Evolutionary conservation across 2,329 filamentous ascomycete genomes (phyloP).

Genomic region (Verticillium klebahnii): DNA sequence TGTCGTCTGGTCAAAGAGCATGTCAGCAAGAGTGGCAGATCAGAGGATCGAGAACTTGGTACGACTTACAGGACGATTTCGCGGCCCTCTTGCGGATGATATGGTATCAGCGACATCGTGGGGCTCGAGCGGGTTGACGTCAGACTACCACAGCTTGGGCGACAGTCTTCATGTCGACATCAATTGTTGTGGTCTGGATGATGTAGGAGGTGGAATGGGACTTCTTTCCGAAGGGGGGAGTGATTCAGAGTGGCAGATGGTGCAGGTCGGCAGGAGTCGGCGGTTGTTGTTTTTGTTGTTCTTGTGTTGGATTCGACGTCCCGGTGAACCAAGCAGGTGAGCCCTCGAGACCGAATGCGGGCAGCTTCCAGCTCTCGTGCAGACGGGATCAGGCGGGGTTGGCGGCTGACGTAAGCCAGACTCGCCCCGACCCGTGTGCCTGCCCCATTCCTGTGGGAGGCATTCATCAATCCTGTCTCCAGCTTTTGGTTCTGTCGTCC

Average conservation of each 20-base stretch:
- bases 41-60: neutral
- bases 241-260: neutral
- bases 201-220: neutral
- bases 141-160: neutral
- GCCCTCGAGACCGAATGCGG: neutral
- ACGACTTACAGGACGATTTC: conserved; percentile 73
- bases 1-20: conserved; percentile 61
- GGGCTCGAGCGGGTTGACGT: neutral
- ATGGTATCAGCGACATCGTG: conserved; percentile 68
- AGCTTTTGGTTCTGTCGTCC: neutral
- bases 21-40: neutral
- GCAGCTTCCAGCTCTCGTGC: neutral
- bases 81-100: conserved; percentile 65
- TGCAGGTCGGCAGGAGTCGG: neutral
- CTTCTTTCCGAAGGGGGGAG: no score
- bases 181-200: neutral
- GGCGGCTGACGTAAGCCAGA: neutral
- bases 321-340: neutral
- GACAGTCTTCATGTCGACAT: neutral
- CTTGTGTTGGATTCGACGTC: neutral
- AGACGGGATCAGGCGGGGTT: neutral
- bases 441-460: neutral
- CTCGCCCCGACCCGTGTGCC: no score
- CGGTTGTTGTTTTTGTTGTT: neutral
- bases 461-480: neutral